These are phyloP conservation scores for Ceratocystis harringtonii DNA, from an alignment of 2,329 filamentous ascomycete species.

Conservation along the genomic window DNA sequence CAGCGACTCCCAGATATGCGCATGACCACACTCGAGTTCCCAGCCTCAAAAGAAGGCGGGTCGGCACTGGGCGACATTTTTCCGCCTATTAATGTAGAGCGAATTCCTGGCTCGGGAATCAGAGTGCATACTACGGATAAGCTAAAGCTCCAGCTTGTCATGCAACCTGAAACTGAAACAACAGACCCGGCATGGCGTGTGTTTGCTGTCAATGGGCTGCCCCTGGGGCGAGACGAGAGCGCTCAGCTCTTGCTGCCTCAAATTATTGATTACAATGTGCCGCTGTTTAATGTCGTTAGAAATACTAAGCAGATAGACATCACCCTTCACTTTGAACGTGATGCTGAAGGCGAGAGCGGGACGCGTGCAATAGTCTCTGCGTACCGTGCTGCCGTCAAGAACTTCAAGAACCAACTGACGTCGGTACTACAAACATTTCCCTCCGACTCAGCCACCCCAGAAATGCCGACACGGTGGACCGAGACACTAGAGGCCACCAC, in stretches of 20 bases:
- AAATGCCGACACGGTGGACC: constrained; percentile 8
- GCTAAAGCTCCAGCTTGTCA: constrained; percentile 50
- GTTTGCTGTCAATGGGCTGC: constrained; percentile 64
- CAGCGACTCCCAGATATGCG: constrained; percentile 53
- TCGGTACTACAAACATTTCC: constrained; percentile 17
- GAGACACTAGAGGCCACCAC: constrained; percentile 11
- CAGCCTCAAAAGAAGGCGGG: constrained; percentile 30
- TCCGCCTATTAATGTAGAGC: constrained; percentile 22
- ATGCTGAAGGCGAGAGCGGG: constrained; percentile 11
- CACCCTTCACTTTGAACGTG: constrained; percentile 35
- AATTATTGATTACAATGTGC: constrained; percentile 62
- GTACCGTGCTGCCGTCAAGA: constrained; percentile 18
- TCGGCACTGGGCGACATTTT: constrained; percentile 31
- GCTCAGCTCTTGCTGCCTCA: constrained; percentile 66
- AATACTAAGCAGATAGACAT: constrained; percentile 61
- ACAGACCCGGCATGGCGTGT: constrained; percentile 44
- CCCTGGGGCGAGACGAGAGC: constrained; percentile 74
- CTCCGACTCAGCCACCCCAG: constrained; percentile 5
- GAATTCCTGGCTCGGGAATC: constrained; percentile 18
- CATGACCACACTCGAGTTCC: constrained; percentile 54
- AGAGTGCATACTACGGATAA: constrained; percentile 33
- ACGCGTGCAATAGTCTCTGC: constrained; percentile 17
- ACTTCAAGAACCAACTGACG: constrained; percentile 17
- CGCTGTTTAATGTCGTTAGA: constrained; percentile 65
- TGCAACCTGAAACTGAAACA: constrained; percentile 34